Conservation (phyloP, 2,329 filamentous ascomycete genomes). For the Byssothecium circinans region DNA sequence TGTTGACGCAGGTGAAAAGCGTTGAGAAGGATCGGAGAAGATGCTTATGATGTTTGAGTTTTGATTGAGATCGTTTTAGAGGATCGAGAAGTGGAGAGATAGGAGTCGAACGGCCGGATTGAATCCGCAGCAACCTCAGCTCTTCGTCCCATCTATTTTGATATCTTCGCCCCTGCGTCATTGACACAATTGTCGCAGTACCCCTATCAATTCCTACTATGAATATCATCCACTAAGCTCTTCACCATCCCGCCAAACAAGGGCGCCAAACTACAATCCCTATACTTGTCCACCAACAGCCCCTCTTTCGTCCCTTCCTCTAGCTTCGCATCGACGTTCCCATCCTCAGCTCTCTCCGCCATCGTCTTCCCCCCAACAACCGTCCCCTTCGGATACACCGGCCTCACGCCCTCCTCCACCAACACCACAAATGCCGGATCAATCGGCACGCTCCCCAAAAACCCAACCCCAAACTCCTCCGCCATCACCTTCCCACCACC, state of each 20-base stretch:
- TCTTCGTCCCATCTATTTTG: not conserved
- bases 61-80: too few species aligned
- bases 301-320: conserved; percentile 26
- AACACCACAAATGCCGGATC: conserved; percentile 89
- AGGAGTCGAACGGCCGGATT: too few species aligned
- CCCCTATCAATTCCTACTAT: conserved; percentile 8
- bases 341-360: conserved; percentile 25
- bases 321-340: conserved; percentile 20
- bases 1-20: too few species aligned
- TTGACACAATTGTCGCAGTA: not conserved
- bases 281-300: conserved; percentile 70
- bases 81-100: too few species aligned
- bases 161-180: not conserved
- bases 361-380: conserved; percentile 37
- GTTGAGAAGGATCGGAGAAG: too few species aligned
- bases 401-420: conserved; percentile 72
- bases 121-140: too few species aligned
- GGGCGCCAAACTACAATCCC: conserved; percentile 68
- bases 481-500: conserved; percentile 92
- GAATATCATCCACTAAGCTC: conserved; percentile 49
- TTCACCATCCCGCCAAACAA: conserved; percentile 68
- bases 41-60: too few species aligned
- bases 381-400: conserved; percentile 71
- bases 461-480: conserved; percentile 77
- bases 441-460: conserved; percentile 85